Base-by-base conservation (phyloP, 805 yeast genomes). In the Lipomyces kockii region DNA sequence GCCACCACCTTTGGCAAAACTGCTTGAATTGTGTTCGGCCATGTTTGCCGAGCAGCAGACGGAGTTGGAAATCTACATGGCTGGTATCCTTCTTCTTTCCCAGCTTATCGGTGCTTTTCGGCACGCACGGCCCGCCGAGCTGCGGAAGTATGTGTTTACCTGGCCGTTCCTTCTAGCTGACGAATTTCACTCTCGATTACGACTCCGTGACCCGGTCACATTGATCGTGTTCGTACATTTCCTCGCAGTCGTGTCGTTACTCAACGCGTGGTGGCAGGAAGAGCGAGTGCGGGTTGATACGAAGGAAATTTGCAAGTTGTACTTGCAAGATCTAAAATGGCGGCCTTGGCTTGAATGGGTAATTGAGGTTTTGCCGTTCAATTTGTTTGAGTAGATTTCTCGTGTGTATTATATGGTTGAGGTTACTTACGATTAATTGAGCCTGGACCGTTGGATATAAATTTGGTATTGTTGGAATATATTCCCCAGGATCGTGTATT, bases 191-290 rank as follows among this genome's bases (percentile, higher is more conserved):
- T 35, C 56, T 2, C 63, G 72, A 9, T 63, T 69, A 17, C 59
- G 68, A 6, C 58, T 52, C 25, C 65, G 72, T 3, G 70, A 69
- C 25, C 34, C 43, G 27, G 52, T 59, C 14, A 71, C 72, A 17
- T 51, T 69, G 25, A 58, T 69, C 8, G 61, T 67, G 12, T 67
- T 63, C 46, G 72, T 64, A 35, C 72, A 69, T 49, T 69, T 68
- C 43, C 56, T 69, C 35, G 63, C 71, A 1, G 66, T 69, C 8
- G 49, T 67, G 51, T 66, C 70, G 46, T 39, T 69, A 55, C 66
- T 69, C 3, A 58, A 56, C 20, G 66, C 70, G 25, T 69, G 72
- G 72, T 69, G 72, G 72, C 71, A 69, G 63, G 72, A 69, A 39
- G 72, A 69, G 22, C 67, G 72, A 6, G 72, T 69, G 17, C 58